These are phyloP conservation scores for Limonium bicolor DNA, from an alignment of 148 eudicot species.

Conservation along the genomic window DNA sequence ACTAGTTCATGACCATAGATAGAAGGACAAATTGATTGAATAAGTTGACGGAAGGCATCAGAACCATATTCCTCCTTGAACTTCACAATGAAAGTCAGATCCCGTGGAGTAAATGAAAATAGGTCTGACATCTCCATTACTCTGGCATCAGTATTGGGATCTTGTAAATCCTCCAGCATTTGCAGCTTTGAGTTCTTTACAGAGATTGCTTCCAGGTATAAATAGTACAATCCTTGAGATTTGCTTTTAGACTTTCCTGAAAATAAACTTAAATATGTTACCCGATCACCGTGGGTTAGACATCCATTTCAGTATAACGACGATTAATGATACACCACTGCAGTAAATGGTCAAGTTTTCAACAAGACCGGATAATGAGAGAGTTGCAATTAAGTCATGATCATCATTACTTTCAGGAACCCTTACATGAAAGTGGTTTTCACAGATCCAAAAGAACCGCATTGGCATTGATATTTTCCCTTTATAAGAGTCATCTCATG, in stretches of 20 bases:
- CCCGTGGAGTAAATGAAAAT: constrained; percentile 78
- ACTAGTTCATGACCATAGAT: constrained; percentile 98
- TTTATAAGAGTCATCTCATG: too few relatives aligned
- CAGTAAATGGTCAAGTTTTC: too few relatives aligned
- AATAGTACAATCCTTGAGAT: constrained; percentile 79
- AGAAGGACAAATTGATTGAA: constrained; percentile 92
- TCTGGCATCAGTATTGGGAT: constrained; percentile 31
- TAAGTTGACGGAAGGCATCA: constrained; percentile 69
- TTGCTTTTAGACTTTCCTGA: constrained; percentile 95
- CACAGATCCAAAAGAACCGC: too few relatives aligned
- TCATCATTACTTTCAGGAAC: too few relatives aligned
- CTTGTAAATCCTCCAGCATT: constrained; percentile 31
- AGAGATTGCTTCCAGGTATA: constrained; percentile 89
- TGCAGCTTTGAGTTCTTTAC: constrained; percentile 75
- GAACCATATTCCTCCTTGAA: constrained; percentile 68
- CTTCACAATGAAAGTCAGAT: constrained; percentile 76
- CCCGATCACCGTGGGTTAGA: too few relatives aligned
- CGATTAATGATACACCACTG: too few relatives aligned
- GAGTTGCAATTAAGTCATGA: too few relatives aligned
- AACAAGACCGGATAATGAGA: too few relatives aligned
- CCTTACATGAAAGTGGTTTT: too few relatives aligned
- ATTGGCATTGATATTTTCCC: too few relatives aligned
- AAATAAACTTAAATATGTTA: too few relatives aligned
- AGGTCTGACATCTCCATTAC: constrained; percentile 61
- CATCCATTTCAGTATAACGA: too few relatives aligned